phyloP scores from a whole-genome alignment of 441 rosid species.

The Melastoma candidum region DNA sequence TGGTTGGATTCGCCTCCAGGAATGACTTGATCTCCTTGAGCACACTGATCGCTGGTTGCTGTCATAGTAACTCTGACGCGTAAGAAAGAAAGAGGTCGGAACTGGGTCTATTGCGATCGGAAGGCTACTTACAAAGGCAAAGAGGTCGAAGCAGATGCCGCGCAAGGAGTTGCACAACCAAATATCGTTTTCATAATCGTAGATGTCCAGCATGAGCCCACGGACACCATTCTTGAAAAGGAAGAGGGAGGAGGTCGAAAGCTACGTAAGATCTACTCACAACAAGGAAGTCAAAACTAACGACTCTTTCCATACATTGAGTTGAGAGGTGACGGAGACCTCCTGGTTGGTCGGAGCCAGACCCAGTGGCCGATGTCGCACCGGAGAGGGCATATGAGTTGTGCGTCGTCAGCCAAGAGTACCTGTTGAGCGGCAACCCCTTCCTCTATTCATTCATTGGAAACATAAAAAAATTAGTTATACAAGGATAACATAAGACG shows the following conservation, averaged over 20 bases:
- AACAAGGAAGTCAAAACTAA: too few relatives aligned
- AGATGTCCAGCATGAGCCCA: constrained; percentile 91
- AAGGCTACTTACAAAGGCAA: constrained; percentile 66
- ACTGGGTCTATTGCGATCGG: too few relatives aligned
- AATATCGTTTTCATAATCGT: constrained; percentile 62
- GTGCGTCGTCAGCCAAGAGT: constrained; percentile 89
- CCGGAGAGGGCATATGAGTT: constrained; percentile 57
- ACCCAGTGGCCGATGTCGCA: constrained; percentile 38
- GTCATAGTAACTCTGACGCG: constrained; percentile 1
- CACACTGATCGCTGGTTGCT: constrained; percentile 83
- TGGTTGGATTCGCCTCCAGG: constrained; percentile 59
- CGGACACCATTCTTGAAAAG: constrained; percentile 77
- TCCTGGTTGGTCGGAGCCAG: constrained; percentile 73
- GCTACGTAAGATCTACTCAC: too few relatives aligned
- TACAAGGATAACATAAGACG: neutral
- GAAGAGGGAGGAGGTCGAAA: neutral
- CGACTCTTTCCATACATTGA: constrained; percentile 31
- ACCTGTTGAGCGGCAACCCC: constrained; percentile 75
- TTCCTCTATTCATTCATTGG: constrained; percentile 46
- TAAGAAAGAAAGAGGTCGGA: too few relatives aligned
- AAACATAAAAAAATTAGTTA: constrained; percentile 16
- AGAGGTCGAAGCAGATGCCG: constrained; percentile 60
- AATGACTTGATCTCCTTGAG: constrained; percentile 64
- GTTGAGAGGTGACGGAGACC: constrained; percentile 72
- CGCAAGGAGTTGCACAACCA: constrained; percentile 82